Evolutionary conservation across 2,329 filamentous ascomycete species (phyloP).

Genomic region (Trichoderma sp.): DNA sequence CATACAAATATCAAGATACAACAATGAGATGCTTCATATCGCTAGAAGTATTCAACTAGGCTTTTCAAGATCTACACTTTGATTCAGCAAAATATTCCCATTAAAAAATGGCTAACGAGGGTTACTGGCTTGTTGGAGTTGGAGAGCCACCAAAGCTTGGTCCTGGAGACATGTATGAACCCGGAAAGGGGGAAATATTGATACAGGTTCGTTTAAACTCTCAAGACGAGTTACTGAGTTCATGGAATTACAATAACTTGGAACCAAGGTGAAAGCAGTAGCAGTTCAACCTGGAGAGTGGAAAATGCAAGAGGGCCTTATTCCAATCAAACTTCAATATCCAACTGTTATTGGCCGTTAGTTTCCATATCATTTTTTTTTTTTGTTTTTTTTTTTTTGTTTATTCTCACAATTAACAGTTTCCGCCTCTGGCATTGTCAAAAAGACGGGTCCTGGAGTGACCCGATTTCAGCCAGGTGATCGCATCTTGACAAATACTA

Average conservation of each 20-base stretch:
- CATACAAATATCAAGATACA: background rate
- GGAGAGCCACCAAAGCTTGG: background rate
- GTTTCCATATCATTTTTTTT: background rate
- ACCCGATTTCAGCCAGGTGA: constrained; percentile 13
- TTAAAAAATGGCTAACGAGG: constrained; percentile 1
- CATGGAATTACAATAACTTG: background rate
- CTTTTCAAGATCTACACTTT: background rate
- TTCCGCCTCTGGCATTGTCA: constrained; percentile 20
- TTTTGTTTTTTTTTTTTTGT: background rate
- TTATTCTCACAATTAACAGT: background rate
- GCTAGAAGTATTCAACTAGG: background rate
- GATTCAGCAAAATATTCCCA: background rate
- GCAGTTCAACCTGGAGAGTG: constrained; percentile 23
- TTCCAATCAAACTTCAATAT: constrained; percentile 15
- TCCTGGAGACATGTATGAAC: background rate
- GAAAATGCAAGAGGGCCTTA: constrained; percentile 27
- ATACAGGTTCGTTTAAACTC: background rate
- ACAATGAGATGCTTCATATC: background rate
- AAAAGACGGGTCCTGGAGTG: constrained; percentile 20
- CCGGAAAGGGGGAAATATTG: constrained; percentile 16
- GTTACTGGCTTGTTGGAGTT: background rate
- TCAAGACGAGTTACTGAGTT: too few relatives aligned
- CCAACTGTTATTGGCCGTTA: constrained; percentile 27
- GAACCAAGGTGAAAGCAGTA: constrained; percentile 9
- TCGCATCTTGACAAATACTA: constrained; percentile 21